Evolutionary conservation across 2,329 filamentous ascomycete genomes (phyloP), one percentile per base, ranked within the genome.

Genomic region (Colletotrichum musicola): DNA sequence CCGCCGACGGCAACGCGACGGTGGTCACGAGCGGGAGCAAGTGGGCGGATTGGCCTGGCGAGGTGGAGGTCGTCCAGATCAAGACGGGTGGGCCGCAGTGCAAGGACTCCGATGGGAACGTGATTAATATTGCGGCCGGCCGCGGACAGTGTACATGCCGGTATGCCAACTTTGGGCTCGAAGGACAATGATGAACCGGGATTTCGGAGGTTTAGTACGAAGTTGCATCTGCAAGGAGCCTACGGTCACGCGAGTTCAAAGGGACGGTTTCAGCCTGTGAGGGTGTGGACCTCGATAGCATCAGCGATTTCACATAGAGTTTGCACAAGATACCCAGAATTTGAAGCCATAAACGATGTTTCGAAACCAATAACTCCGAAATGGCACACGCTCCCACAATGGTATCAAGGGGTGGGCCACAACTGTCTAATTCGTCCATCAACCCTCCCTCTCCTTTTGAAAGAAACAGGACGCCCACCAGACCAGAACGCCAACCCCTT

Each of bases 1-100:
- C 78, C 49, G 49, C 25, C 4, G 55, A 18, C 14, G 47, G 53
- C 12, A 64, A 64, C 1, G 38, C 47, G 10, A 69, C 57, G 44
- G 69, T 68, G 53, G 63, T 61, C 14, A 71, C 76, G 46, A 53
- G 74, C 42, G 59, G 71, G 16, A 50, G 22, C 14, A 74, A 73
- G 25, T 85, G 82, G 72, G 72, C 77, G 14, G 72, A 77, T 1
- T 92, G 89, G 89, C 87, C 88, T 0, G 89, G 84, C 64, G 85
- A 87, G 18, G 84, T 90, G 1, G 84, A 88, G 57, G 79, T 91
- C 46, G 79, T 81, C 62, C 85, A 90, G 77, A 76, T 80, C 30
- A 84, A 86, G 70, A 76, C 78, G 2, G 82, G 82, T 6, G 81
- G 85, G 3, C 90, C 89, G 1, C 81, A 83, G 20, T 92, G 90